phyloP scores from a whole-genome alignment of 2,329 filamentous ascomycete species.

The Cytospora chrysosperma region DNA sequence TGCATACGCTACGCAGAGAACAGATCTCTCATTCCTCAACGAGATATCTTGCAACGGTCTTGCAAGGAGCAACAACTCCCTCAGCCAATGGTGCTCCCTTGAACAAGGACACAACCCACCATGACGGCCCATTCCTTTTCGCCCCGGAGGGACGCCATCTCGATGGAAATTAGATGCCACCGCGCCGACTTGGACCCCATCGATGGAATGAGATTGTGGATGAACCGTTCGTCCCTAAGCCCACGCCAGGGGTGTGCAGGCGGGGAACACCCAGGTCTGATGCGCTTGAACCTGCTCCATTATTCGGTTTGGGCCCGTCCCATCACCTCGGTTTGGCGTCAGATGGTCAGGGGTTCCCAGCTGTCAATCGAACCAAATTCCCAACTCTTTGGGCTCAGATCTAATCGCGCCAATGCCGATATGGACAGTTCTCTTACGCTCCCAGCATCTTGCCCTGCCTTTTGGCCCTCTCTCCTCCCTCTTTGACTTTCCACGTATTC shows the following conservation, averaged over 20 bases:
- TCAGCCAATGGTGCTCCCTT: background rate
- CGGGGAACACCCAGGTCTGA: background rate
- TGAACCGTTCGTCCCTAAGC: background rate
- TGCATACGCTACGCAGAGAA: no score
- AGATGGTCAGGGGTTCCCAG: conserved; percentile 16
- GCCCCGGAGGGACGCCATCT: background rate
- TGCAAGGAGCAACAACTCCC: background rate
- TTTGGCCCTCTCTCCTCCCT: background rate
- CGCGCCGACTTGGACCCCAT: background rate
- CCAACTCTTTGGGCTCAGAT: conserved; percentile 8
- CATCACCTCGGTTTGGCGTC: conserved; percentile 17
- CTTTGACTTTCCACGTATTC: background rate
- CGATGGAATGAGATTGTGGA: background rate
- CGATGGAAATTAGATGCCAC: background rate
- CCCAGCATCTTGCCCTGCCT: background rate
- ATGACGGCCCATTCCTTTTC: background rate
- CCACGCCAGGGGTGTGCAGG: background rate
- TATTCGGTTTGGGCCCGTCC: conserved; percentile 11
- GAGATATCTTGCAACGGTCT: background rate
- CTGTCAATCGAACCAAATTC: conserved; percentile 2
- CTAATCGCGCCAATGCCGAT: conserved; percentile 5
- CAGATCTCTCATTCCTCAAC: background rate
- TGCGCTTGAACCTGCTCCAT: conserved; percentile 12
- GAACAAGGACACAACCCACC: background rate
- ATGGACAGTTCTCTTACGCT: background rate